Conservation (phyloP, 1,284 basidiomycete genomes). For the Stygiomarasmius scandens region DNA sequence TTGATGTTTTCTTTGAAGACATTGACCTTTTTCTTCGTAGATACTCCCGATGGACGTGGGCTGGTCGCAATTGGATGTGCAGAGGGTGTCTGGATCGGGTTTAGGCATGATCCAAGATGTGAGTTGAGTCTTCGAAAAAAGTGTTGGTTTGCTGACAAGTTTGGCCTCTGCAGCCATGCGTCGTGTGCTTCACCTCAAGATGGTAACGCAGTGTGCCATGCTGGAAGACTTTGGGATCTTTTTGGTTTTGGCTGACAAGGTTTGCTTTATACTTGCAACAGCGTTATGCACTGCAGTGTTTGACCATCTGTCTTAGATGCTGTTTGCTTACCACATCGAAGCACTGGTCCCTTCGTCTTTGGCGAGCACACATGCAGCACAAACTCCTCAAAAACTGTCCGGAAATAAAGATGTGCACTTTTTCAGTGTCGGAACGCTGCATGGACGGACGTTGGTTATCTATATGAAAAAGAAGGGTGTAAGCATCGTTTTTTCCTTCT, state of each 20-base stretch:
- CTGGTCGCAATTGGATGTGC: slow-evolving; percentile 85
- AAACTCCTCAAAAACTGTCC: slow-evolving; percentile 86
- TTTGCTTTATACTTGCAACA: slow-evolving; percentile 24
- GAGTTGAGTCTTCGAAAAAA: slow-evolving; percentile 28
- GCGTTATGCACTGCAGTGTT: not conserved
- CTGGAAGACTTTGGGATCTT: slow-evolving; percentile 87
- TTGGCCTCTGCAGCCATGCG: slow-evolving; percentile 57
- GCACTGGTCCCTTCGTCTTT: slow-evolving; percentile 88
- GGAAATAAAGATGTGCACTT: slow-evolving; percentile 91
- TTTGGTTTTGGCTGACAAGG: slow-evolving; percentile 84
- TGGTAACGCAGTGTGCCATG: slow-evolving; percentile 85
- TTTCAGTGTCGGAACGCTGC: slow-evolving; percentile 89
- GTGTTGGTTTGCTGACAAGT: not conserved
- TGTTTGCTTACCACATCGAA: slow-evolving; percentile 93
- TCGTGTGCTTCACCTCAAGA: slow-evolving; percentile 80
- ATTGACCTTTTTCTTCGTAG: too few relatives aligned
- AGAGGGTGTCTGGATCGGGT: slow-evolving; percentile 88
- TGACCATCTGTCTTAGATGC: slow-evolving; percentile 42
- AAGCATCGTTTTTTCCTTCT: slow-evolving; percentile 31
- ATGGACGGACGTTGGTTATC: slow-evolving; percentile 85
- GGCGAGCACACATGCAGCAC: slow-evolving; percentile 62
- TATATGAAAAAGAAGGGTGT: slow-evolving; percentile 97
- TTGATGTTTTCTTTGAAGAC: not conserved
- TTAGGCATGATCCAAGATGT: slow-evolving; percentile 77
- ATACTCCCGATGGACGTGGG: slow-evolving; percentile 69